Base-by-base conservation (phyloP, 192 early-diverging fungal genomes). In the Coemansia sp. region DNA sequence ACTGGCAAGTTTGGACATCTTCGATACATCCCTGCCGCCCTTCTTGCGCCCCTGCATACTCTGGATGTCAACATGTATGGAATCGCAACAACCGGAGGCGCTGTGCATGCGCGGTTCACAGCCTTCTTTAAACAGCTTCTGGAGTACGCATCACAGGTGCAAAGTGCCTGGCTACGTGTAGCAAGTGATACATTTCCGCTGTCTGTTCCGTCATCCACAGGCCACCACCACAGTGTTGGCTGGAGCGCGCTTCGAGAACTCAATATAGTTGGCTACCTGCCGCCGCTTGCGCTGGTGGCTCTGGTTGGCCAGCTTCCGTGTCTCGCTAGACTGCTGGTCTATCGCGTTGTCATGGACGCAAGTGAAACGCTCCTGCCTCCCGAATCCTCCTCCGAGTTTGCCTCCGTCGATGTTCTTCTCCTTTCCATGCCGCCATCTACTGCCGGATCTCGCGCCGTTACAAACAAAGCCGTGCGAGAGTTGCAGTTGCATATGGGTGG, bases 401-500 rank as follows among this genome's bases (percentile, higher is more conserved):
- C 32, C 1, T 32, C 32, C 32, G 32, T 32, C 32, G 32, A 32
- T 4, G 1, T 4, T 4, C 32, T 32, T 32, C 32, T 32, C 4
- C 32, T 32, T 32, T 1, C 32, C 32, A 32, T 32, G 32, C 32
- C 32, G 32, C 32, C 32, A 4, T 32, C 32, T 4, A 32, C 32
- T 32, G 3, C 32, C 18, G 11, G 51, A 15, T 51, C 69, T 5
- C 57, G 12, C 0, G 2, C 22, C 0, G 54, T 65, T 19, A 62
- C 62, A 8, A 72, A 66, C 47, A 66, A 49, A 8, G 58, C 65
- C 12, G 66, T 71, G 15, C 56, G 70, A 13, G 62, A 72, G 42
- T 22, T 75, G 67, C 73, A 75, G 57, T 13, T 75, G 49, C 76
- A 78, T 51, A 69, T 78, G 71, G 76, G 63, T 13, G 71, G 76